These are phyloP conservation scores for Orychophragmus violaceus DNA, from an alignment of 345 rosid species.

Conservation along the genomic window DNA sequence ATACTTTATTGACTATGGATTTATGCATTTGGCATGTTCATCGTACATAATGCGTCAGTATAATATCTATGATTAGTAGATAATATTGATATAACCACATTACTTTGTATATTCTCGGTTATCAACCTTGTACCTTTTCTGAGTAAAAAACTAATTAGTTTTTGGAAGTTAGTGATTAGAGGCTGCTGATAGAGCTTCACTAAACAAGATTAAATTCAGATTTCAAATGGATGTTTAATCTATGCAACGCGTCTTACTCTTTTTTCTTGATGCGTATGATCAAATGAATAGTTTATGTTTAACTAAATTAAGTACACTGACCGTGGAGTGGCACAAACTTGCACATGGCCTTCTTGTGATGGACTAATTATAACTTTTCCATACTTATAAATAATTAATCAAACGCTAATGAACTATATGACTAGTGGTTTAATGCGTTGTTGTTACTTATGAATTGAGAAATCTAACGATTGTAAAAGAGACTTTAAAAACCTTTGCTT, in stretches of 20 bases:
- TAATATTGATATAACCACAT: neutral
- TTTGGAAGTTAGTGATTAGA: constrained; percentile 6
- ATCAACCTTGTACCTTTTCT: neutral
- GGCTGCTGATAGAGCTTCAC: constrained; percentile 12
- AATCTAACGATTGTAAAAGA: neutral
- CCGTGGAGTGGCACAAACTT: neutral
- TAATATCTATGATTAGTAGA: neutral
- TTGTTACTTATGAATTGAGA: neutral
- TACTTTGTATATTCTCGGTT: neutral
- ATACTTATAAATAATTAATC: neutral
- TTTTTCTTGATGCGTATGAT: constrained; percentile 4
- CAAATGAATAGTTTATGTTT: constrained; percentile 9
- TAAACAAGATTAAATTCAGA: neutral
- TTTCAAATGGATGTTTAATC: neutral
- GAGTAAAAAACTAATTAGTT: neutral
- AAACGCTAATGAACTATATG: neutral
- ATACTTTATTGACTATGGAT: neutral
- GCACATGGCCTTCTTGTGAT: constrained; percentile 6
- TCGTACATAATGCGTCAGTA: neutral
- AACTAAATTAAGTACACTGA: constrained; percentile 4
- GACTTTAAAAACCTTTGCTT: no score
- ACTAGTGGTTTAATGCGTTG: neutral
- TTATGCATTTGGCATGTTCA: neutral
- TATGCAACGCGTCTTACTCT: neutral
- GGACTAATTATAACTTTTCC: neutral